phyloP scores from a whole-genome alignment of 495 filamentous ascomycete genomes.

The Neurospora intermedia region DNA sequence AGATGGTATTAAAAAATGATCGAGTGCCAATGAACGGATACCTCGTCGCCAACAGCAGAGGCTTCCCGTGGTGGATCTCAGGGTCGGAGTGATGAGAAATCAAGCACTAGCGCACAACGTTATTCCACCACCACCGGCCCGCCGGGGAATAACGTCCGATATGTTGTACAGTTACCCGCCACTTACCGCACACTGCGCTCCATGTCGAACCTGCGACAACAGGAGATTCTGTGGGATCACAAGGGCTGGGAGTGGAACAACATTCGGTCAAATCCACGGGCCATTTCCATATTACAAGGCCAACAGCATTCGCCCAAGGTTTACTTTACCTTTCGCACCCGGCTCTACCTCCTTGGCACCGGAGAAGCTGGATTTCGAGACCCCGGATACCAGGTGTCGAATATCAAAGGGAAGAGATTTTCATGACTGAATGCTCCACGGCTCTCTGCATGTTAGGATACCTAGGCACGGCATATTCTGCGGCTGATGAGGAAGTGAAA shows the following conservation, averaged over 20 bases:
- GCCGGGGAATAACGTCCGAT: not conserved
- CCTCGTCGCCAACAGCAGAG: not conserved
- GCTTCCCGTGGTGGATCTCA: not conserved
- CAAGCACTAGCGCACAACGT: not conserved
- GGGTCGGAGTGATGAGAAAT: not conserved
- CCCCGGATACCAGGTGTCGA: not conserved
- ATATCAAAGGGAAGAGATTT: not conserved
- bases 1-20: not conserved
- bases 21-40: not conserved
- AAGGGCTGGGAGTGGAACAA: not conserved
- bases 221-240: not conserved
- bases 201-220: not conserved
- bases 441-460: not conserved
- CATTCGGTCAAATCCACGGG: not conserved
- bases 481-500: not conserved
- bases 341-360: not conserved
- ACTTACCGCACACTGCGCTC: not conserved
- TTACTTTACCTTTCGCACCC: not conserved
- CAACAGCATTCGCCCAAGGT: not conserved
- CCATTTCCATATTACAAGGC: not conserved
- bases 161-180: not conserved
- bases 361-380: not conserved
- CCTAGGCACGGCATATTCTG: not conserved
- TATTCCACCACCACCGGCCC: not conserved
- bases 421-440: not conserved